These are phyloP conservation scores for Fusarium algeriense DNA, from an alignment of 2,329 filamentous ascomycete genomes.

Conservation along the genomic window DNA sequence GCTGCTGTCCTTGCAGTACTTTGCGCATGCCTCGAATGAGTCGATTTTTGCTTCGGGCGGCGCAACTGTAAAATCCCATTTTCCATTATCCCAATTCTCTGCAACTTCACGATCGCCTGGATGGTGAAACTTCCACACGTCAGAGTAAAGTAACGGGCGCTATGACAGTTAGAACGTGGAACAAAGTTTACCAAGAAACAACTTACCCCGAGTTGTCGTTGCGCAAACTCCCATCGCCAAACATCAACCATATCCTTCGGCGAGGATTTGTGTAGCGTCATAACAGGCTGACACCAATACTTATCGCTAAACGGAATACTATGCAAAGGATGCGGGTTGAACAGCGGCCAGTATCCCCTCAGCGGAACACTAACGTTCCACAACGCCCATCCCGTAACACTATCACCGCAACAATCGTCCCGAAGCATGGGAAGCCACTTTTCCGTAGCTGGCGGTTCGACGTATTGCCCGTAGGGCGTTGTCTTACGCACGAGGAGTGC, in stretches of 20 bases:
- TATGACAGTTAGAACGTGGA: slow-evolving; percentile 26
- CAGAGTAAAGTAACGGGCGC: slow-evolving; percentile 54
- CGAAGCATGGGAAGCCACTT: slow-evolving; percentile 57
- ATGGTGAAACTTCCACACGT: slow-evolving; percentile 55
- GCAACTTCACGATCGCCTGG: slow-evolving; percentile 42
- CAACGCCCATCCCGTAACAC: slow-evolving; percentile 62
- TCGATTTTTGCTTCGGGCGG: slow-evolving; percentile 44
- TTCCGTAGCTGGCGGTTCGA: slow-evolving; percentile 54
- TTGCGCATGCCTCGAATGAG: slow-evolving; percentile 47
- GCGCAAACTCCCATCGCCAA: slow-evolving; percentile 59
- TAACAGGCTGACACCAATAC: slow-evolving; percentile 65
- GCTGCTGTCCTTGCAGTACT: slow-evolving; percentile 44
- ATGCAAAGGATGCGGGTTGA: slow-evolving; percentile 64
- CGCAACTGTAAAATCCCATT: slow-evolving; percentile 49
- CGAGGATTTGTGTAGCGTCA: slow-evolving; percentile 62
- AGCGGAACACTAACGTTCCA: slow-evolving; percentile 58
- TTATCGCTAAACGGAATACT: slow-evolving; percentile 59
- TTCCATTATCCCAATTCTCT: slow-evolving; percentile 51
- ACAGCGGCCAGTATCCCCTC: slow-evolving; percentile 63
- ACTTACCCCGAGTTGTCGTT: slow-evolving; percentile 51
- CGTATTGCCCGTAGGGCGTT: slow-evolving; percentile 52
- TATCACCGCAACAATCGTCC: slow-evolving; percentile 66
- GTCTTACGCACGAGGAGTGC: slow-evolving; percentile 53
- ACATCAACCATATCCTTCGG: slow-evolving; percentile 62
- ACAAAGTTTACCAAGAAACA: not conserved